Evolutionary conservation across 441 rosid genomes (phyloP), one percentile per base, ranked within the genome.

Genomic region (Aleurites moluccanus): DNA sequence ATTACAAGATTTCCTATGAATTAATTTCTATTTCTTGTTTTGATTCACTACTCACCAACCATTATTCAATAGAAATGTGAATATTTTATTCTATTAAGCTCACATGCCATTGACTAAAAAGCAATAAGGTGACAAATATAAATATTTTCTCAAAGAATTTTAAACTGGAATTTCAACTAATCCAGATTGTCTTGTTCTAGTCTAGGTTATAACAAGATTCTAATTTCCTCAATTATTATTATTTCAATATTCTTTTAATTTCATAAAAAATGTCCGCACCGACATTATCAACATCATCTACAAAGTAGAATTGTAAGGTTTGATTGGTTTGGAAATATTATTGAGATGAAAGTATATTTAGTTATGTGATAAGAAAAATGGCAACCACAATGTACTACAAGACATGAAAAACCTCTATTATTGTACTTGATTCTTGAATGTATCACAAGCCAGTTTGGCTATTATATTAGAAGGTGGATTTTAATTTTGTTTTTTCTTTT

Each of bases 361-460:
- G 4, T 10, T 20, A 3, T 6, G 21, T 0, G 14, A 65, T 44
- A 7, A 45, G 30, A 72, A 59, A 56, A 27, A 27, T 40, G 52
- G 13, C 16, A 45, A 45, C 40, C 75, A 56, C 64, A n/a, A 20
- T 15, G n/a, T 6, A 60, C 47, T 11, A 55, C 11, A 15, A 16
- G 71, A 55, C 64, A 74, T n/a, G 20, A 21, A 7, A 6, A 65
- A 13, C 14, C 40, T 42, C 44, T 40, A 35, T 42, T 71, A 70
- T 57, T 70, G 53, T 25, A 56, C 52, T 14, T 53, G 21, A 6
- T 62, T 15, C 23, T 21, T 59, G 73, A 57, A 57, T 38, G 66
- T 57, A 35, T 47, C 72, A 13, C 7, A 33, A 11, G 35, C 20
- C 10, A 30, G 28, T 27, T 69, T 53, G 59, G 25, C 27, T 23